These are phyloP conservation scores for Huiozyma sinensis DNA, from an alignment of 805 yeast species.

Conservation along the genomic window DNA sequence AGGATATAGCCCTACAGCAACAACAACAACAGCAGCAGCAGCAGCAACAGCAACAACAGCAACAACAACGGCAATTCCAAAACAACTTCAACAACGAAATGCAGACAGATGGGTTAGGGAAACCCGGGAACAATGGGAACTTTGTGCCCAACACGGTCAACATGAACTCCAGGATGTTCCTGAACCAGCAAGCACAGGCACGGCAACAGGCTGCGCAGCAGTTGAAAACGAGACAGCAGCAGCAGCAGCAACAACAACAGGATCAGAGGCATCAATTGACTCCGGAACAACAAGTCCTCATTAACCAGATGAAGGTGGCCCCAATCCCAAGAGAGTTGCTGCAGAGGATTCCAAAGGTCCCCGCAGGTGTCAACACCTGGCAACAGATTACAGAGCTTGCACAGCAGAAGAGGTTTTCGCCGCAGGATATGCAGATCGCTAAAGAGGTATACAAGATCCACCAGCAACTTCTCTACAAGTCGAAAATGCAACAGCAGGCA, in stretches of 20 bases:
- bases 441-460: slow-evolving; percentile 48
- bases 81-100: slow-evolving; percentile 9
- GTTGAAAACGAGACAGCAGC: slow-evolving; percentile 23
- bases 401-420: slow-evolving; percentile 27
- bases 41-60: slow-evolving; percentile 13
- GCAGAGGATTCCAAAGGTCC: slow-evolving; percentile 29
- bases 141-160: slow-evolving; percentile 12
- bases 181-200: slow-evolving; percentile 42
- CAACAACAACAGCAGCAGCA: slow-evolving; percentile 23
- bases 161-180: slow-evolving; percentile 30
- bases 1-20: not conserved
- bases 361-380: slow-evolving; percentile 76
- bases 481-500: slow-evolving; percentile 34
- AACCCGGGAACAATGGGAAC: slow-evolving; percentile 11
- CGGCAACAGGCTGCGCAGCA: slow-evolving; percentile 43
- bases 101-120: no score
- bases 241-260: slow-evolving; percentile 18
- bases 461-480: slow-evolving; percentile 41
- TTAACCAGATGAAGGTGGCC: slow-evolving; percentile 42
- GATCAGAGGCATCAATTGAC: slow-evolving; percentile 17
- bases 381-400: slow-evolving; percentile 29
- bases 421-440: slow-evolving; percentile 23
- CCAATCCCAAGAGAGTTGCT: slow-evolving; percentile 38
- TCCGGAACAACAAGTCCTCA: slow-evolving; percentile 25
- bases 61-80: not conserved